Evolutionary conservation across 208 protist genomes (phyloP), one percentile per base, ranked within the genome.

Genomic region (Wallacemonas sp.): DNA sequence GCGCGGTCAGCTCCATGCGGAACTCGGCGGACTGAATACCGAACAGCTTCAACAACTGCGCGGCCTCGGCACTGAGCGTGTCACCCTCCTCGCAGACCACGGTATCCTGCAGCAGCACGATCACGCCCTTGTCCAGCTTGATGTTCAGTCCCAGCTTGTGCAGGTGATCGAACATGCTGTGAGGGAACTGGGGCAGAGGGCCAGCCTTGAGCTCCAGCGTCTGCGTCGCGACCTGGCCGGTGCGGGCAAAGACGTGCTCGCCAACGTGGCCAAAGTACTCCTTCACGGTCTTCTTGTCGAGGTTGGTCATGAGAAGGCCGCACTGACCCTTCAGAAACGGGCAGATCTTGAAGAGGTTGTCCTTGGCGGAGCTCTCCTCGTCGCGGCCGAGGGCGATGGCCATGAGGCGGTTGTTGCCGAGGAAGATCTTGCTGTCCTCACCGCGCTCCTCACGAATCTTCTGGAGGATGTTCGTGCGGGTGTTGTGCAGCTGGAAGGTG

Each of bases 371-470:
- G 43, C 81, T 92, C 62, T 90, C 90, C 67, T 87, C 74, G 23
- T 90, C 88, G 1, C 81, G 73, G 21, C 96, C 96, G 33, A 98
- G 68, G 3, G 95, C 95, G 63, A 98, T 81, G 70, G 81, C 79
- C 86, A 98, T 98, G 33, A 98, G 73, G 60, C 96, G 95, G 76
- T 98, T 98, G 76, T 97, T 98, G 41, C 96, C 96, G 14, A 98
- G 76, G 65, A 98, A 98, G 33, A 98, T 74, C 27, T 87, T 75
- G 69, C 87, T 94, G 66, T 94, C 85, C n/a, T 8, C 77, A 14
- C 47, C 78, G n/a, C 84, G 92, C 67, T 96, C 87, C 54, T 92
- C 83, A 24, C 94, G 90, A 36, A 98, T 92, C 54, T 95, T 78
- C 78, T 98, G 94, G 8, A 97, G 76, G 70, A 94, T 90, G 70